phyloP scores from a whole-genome alignment of 345 rosid genomes.

The Boechera divaricarpa region DNA sequence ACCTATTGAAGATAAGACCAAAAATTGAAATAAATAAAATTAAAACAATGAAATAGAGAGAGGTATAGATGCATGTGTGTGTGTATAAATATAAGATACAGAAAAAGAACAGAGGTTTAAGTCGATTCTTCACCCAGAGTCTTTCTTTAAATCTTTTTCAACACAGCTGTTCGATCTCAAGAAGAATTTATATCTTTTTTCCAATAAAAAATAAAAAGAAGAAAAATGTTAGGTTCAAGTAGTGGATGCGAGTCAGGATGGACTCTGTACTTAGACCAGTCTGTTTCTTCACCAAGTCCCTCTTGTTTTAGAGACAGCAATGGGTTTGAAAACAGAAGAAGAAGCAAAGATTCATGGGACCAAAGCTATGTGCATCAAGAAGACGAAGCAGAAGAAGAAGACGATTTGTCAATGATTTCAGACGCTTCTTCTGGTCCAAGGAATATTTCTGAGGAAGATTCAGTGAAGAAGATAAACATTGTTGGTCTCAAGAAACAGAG shows the following conservation, averaged over 20 bases:
- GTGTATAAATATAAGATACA: constrained; percentile 20
- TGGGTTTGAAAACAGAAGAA: constrained; percentile 33
- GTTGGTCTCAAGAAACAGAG: constrained; percentile 46
- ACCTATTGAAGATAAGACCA: constrained; percentile 44
- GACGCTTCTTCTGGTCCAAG: constrained; percentile 99
- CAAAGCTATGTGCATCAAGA: constrained; percentile 32
- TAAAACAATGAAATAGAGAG: constrained; percentile 15
- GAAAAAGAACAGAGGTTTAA: neutral
- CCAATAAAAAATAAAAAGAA: constrained; percentile 9
- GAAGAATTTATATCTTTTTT: neutral
- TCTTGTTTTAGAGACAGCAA: constrained; percentile 35
- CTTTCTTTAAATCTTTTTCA: neutral
- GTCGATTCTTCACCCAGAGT: neutral
- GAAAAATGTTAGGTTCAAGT: constrained; percentile 59
- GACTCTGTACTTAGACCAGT: constrained; percentile 90
- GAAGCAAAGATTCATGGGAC: constrained; percentile 33
- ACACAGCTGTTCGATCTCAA: constrained; percentile 11
- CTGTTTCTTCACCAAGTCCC: constrained; percentile 50
- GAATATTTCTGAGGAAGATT: constrained; percentile 57
- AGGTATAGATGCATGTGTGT: constrained; percentile 29
- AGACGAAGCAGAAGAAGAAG: constrained; percentile 56
- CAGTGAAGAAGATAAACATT: constrained; percentile 26
- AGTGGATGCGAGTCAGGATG: constrained; percentile 99
- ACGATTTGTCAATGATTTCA: constrained; percentile 90
- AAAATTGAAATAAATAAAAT: constrained; percentile 21